Base-by-base conservation (phyloP, 2,329 filamentous ascomycete species). In the Helminthosporium solani region DNA sequence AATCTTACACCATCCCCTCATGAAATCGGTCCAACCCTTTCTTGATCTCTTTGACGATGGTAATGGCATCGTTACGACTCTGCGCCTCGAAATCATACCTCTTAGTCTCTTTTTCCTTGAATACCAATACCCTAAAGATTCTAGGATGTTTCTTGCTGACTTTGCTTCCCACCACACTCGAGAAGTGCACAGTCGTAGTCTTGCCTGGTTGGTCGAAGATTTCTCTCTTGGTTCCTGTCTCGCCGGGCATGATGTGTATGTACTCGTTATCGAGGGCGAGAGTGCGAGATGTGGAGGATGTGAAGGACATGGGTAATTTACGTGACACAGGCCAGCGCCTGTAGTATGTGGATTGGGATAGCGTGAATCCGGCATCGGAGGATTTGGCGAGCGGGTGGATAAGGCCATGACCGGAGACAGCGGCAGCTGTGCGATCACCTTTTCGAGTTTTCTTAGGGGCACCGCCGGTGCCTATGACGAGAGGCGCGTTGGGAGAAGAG, bases 31-130 rank as follows among this genome's bases (percentile, higher is more conserved):
- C 81, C 42, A 89, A 84, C 23, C 87, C 86, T 70, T 83, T 88
- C 71, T 87, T 88, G 50, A 94, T 81, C 72, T 90, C 87, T 46
- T 75, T 78, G 21, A 92, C 87, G 64, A 94, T 89, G 64, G 89
- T 86, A n/a, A 80, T 76, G 34, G 88, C 88, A 70, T 91, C 87
- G 23, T 84, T 81, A 9, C 79, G 75, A 54, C 76, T 86, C 54
- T 80, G 82, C n/a, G 87, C 84, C 70, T 92, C 88, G 66, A 94
- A 94, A 55, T 94, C 88, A 69, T 94, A 94, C 49, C 88, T 73
- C 72, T 92, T 92, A 50, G 80, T 85, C 71, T 91, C 88, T 1
- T 83, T 82, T 39, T 85, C 83, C 65, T 84, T 86, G 68, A 86
- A 91, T 18, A 92, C 85, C 42, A 90, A 76, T 19, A 89, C 85